Conservation (phyloP, 176 grass and related monocot species). For the Triticum urartu region DNA sequence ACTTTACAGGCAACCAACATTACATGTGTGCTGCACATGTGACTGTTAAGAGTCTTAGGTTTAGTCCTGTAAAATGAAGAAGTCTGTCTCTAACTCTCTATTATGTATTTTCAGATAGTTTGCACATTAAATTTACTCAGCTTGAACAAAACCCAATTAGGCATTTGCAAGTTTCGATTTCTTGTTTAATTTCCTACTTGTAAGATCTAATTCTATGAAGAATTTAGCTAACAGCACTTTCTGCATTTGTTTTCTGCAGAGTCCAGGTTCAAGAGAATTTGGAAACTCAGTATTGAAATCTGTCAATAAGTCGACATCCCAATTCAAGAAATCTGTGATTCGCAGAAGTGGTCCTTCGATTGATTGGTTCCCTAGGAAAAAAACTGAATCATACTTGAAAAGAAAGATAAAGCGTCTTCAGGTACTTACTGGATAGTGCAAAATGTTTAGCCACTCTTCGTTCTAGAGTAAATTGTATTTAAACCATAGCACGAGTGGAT, state of each 20-base stretch:
- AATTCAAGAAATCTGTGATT: slow-evolving; percentile 71
- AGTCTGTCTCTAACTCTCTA: not conserved
- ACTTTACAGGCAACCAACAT: not conserved
- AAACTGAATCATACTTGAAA: slow-evolving; percentile 82
- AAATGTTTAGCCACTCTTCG: slow-evolving; percentile 2
- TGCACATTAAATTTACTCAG: not conserved
- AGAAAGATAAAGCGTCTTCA: slow-evolving; percentile 92
- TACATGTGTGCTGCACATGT: not conserved
- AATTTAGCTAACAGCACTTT: slow-evolving; percentile 3
- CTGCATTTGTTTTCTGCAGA: slow-evolving; percentile 49
- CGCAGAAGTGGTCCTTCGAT: slow-evolving; percentile 61
- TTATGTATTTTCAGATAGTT: not conserved
- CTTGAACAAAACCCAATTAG: not conserved
- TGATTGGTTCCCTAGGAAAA: slow-evolving; percentile 80
- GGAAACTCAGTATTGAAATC: slow-evolving; percentile 55
- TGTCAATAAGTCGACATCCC: slow-evolving; percentile 65
- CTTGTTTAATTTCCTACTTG: not conserved
- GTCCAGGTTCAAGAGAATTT: slow-evolving; percentile 59
- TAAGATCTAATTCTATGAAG: not conserved
- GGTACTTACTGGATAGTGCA: slow-evolving; percentile 37
- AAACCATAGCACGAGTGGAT: not conserved
- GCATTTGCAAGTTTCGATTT: not conserved
- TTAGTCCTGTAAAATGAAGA: not conserved
- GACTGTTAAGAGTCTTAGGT: not conserved
- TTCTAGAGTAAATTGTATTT: not conserved